Base-by-base conservation (phyloP, 176 grass and related monocot genomes). In the Melocanna baccifera region DNA sequence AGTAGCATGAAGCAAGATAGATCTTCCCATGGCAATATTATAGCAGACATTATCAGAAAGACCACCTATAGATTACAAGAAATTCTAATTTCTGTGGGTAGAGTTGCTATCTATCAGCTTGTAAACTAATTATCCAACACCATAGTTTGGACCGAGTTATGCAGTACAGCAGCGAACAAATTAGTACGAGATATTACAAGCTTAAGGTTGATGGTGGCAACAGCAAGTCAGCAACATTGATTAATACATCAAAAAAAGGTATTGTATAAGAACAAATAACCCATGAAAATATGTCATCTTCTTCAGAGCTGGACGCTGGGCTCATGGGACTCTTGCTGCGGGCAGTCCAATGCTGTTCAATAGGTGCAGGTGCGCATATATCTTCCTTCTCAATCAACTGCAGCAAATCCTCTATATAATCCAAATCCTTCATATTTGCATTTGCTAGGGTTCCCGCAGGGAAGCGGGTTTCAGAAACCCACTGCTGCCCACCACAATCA, bases 401-500 rank as follows among this genome's bases (percentile, higher is more conserved):
- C 77, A 92, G 80, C 48, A 95, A 77, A 20, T 95, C 89, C 9
- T 93, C 85, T 68, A 98, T 90, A 76, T 82, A 95, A 43, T 91
- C 91, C 65, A 98, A 82, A 88, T 98, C 95, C 75, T 93, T 98
- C 91, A 98, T 88, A 77, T 71, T 95, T 78, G 95, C 92, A 29
- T 90, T 98, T 78, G 73, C 52, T 79, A 95, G 76, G 56, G 92
- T 91, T 42, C 95, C 95, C 19, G 92, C 81, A 73, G 91, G 91
- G 61, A 98, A 98, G 79, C 95, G 95, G 40, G 67, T 98, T 82
- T 95, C 92, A 59, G 87, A 91, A 45, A 98, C 95, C 95, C 92
- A 98, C 81, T 98, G 92, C 80, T 95, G 91, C 12, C 95, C 95
- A 71, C 95, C 95, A 93, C 95, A 98, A 83, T 98, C 95, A 80